A percentile compares a stretch with the other conserved stretches of the same genome.
Conservation (phyloP, 345 rosid genomes). For the Corymbia maculata region DNA sequence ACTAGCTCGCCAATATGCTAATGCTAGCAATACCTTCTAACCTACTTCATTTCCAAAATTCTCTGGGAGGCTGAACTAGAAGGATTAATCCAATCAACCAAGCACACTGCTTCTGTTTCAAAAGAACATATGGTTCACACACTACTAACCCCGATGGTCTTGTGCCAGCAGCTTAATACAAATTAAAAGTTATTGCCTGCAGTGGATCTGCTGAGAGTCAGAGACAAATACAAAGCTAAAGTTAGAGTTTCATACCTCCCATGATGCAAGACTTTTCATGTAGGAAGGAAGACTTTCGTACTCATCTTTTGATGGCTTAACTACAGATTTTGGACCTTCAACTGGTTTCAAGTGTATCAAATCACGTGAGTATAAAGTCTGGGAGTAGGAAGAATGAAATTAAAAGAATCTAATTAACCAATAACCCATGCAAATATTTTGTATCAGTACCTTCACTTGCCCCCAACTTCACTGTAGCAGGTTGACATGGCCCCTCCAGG, state of each 20-base stretch:
- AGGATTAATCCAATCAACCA: background rate
- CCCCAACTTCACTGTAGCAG: conserved; percentile 2
- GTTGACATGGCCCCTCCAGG: conserved; percentile 1
- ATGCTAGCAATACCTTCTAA: background rate
- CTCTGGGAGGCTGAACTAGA: background rate
- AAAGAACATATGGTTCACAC: background rate
- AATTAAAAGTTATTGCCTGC: background rate
- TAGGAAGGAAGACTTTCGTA: conserved; percentile 68
- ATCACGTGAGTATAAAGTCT: background rate
- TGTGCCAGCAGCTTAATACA: background rate
- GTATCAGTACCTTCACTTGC: conserved; percentile 24
- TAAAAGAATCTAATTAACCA: background rate
- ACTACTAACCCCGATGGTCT: background rate
- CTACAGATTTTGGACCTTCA: conserved; percentile 5
- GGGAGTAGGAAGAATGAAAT: background rate
- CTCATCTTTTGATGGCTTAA: conserved; percentile 40
- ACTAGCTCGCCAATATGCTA: background rate
- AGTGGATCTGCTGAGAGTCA: background rate
- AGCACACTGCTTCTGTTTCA: background rate
- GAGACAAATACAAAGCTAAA: background rate
- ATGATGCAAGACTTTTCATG: conserved; percentile 57
- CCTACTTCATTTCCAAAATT: background rate
- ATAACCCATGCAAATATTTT: background rate
- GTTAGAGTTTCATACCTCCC: conserved; percentile 58
- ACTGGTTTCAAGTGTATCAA: background rate